These are phyloP conservation scores for Pelargonium citronellum DNA, from an alignment of 441 rosid species.

Conservation along the genomic window DNA sequence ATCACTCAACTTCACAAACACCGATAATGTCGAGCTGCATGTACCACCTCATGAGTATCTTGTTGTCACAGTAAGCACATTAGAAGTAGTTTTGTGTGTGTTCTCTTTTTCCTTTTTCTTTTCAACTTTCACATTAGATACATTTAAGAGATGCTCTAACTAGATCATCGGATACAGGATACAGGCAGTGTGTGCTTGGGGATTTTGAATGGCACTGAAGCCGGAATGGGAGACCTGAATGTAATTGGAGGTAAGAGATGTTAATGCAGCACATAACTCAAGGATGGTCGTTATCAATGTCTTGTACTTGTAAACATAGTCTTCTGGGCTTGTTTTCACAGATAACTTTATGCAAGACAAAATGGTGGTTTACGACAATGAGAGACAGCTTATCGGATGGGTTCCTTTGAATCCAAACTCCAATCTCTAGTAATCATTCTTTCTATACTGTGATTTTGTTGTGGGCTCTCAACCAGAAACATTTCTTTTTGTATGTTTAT, in stretches of 20 bases:
- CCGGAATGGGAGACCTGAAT: conserved; percentile 27
- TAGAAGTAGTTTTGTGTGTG: background rate
- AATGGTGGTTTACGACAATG: conserved; percentile 55
- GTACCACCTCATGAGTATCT: conserved; percentile 50
- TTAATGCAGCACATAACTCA: background rate
- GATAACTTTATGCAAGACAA: conserved; percentile 49
- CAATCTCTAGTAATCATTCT: conserved; percentile 22
- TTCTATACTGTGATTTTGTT: conserved; percentile 11
- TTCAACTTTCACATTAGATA: background rate
- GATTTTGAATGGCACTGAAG: conserved; percentile 43
- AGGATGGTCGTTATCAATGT: background rate
- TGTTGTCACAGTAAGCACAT: conserved; percentile 43
- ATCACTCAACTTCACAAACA: conserved; percentile 34
- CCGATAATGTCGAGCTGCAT: conserved; percentile 36
- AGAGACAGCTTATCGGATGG: conserved; percentile 58
- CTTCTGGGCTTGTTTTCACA: conserved; percentile 15
- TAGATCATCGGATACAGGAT: conserved; percentile 29
- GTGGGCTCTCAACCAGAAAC: conserved; percentile 19
- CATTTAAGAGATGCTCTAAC: conserved; percentile 1
- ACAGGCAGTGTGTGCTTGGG: conserved; percentile 56
- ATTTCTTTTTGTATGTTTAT: background rate
- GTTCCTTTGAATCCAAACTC: conserved; percentile 39
- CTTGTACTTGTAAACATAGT: background rate
- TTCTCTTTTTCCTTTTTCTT: background rate
- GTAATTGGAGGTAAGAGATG: conserved; percentile 35